Evolutionary conservation across 2,329 filamentous ascomycete species (phyloP), one percentile per base, ranked within the genome.

Genomic region (Trichoderma sp.): DNA sequence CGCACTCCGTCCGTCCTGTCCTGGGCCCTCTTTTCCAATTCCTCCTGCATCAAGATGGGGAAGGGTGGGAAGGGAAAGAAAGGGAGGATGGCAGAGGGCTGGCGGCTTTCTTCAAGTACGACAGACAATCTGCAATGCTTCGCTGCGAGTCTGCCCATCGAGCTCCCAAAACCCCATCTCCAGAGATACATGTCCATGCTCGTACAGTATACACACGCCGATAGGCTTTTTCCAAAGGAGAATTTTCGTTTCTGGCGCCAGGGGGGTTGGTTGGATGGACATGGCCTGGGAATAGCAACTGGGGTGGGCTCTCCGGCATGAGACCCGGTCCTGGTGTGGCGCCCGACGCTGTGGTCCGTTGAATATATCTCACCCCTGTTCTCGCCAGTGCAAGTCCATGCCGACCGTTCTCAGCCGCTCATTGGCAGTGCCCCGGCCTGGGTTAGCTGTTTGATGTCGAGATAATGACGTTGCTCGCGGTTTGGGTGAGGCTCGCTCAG

Each of bases 251-350:
- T 53, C 24, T 64, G 69, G 69, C 60, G 59, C 60, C 56, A 50
- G 38, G 59, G 65, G 35, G 56, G 41, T 31, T 45, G 53, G 68
- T 50, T 62, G 68, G 59, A 21, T 33, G 59, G 68, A 38, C 56
- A 67, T 59, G 71, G 71, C 27, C 60, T 73, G 56, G 64, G 50
- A 76, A 68, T 68, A 53, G 24, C 56, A 45, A 56, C 41, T 73
- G 69, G 69, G 60, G 69, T 65, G 69, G 69, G 16, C 69, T 45
- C 64, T 53, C 72, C 72, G 63, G 63, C 63, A 68, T 75, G 64
- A 68, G 67, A 74, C 75, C 62, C 63, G 68, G 67, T 74, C 69
- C 59, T 72, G 62, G 53, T 74, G 75, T 76, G 68, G 75, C 69
- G 62, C 71, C 71, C 75, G 63, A 74, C 71, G 45, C 67, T 73